Conservation (phyloP, 805 yeast genomes). For the Starmerella bombi region DNA sequence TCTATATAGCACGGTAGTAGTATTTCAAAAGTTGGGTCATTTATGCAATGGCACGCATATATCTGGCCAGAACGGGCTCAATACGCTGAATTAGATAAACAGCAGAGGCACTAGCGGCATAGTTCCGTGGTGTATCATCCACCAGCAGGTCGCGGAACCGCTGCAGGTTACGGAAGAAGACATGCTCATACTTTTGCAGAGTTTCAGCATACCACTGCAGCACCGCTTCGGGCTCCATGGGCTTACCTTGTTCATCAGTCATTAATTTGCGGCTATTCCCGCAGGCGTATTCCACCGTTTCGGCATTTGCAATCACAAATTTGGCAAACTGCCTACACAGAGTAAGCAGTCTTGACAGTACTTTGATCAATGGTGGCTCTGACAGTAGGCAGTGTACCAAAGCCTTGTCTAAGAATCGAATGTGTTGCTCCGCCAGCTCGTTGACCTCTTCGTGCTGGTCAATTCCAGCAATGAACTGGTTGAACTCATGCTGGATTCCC, state of each 20-base stretch:
- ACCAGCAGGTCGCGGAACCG: conserved; percentile 7
- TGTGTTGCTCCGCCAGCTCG: conserved; percentile 35
- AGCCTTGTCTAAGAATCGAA: conserved; percentile 47
- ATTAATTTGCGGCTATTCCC: conserved; percentile 20
- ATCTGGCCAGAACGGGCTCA: conserved; percentile 2
- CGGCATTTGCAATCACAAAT: conserved; percentile 19
- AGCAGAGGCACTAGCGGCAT: conserved; percentile 5
- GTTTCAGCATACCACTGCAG: conserved; percentile 22
- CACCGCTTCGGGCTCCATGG: conserved; percentile 19
- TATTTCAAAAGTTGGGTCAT: too few relatives aligned
- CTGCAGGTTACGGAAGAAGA: conserved; percentile 29
- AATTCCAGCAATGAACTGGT: conserved; percentile 28
- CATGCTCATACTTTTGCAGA: conserved; percentile 25
- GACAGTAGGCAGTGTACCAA: conserved; percentile 57
- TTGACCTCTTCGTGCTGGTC: conserved; percentile 31
- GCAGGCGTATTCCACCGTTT: conserved; percentile 21
- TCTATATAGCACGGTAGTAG: too few relatives aligned
- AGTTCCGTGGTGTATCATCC: conserved; percentile 1
- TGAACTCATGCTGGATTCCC: conserved; percentile 46
- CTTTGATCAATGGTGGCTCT: conserved; percentile 38
- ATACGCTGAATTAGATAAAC: conserved; percentile 5
- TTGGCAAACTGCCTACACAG: conserved; percentile 24
- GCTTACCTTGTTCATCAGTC: conserved; percentile 18
- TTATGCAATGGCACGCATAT: too few relatives aligned
- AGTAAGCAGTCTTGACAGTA: conserved; percentile 32